A percentile compares a stretch with the other conserved stretches of the same genome.
Evolutionary conservation across 164 flowering plant genomes (phyloP).

Genomic region (Hamamelis virginiana): DNA sequence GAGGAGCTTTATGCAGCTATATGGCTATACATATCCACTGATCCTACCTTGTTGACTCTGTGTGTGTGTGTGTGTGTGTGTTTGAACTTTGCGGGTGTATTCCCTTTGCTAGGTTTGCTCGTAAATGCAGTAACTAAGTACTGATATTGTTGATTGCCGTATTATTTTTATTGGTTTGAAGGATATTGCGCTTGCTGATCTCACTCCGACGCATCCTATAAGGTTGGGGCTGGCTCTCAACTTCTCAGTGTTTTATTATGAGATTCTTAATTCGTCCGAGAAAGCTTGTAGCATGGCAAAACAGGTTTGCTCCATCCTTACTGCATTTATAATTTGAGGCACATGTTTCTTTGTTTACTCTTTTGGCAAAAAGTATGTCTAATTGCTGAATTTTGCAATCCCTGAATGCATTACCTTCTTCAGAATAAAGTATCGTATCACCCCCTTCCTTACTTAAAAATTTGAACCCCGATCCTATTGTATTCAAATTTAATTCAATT

Average conservation of each 20-base stretch:
- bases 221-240: constrained; percentile 28
- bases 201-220: constrained; percentile 31
- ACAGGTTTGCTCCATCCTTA: constrained; percentile 27
- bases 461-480: too few relatives aligned
- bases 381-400: not conserved
- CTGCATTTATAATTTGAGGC: not conserved
- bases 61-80: too few relatives aligned
- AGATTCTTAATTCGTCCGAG: constrained; percentile 28
- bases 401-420: not conserved
- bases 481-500: too few relatives aligned
- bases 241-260: constrained; percentile 26
- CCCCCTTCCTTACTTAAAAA: too few relatives aligned
- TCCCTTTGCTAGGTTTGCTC: too few relatives aligned
- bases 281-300: constrained; percentile 37
- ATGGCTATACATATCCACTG: too few relatives aligned
- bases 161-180: constrained; percentile 3
- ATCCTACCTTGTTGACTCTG: too few relatives aligned
- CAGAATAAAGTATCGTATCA: not conserved
- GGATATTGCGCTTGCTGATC: constrained; percentile 27
- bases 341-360: not conserved
- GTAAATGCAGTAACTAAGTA: not conserved
- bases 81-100: too few relatives aligned
- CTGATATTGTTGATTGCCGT: not conserved
- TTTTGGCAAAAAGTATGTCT: not conserved
- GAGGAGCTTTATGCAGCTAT: too few relatives aligned